Evolutionary conservation across 371 early-diverging fungal species (phyloP).

Genomic region (Saksenaea oblongispora): DNA sequence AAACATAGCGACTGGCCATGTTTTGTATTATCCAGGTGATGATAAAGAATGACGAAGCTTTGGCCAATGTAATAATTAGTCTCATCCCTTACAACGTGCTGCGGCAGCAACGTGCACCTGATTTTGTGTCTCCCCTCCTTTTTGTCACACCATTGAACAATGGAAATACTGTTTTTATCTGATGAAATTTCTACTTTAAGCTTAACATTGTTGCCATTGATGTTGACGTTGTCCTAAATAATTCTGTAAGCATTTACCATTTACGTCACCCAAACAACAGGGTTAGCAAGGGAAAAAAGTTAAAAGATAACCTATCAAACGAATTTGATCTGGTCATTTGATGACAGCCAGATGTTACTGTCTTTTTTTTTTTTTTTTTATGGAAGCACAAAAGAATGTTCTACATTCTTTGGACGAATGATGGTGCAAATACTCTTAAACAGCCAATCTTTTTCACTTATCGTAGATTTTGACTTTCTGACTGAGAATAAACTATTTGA

Average conservation of each 20-base stretch:
- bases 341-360: background rate
- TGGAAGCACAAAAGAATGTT: background rate
- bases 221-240: no score
- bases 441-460: background rate
- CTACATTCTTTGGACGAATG: background rate
- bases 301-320: background rate
- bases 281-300: no score
- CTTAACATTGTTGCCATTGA: background rate
- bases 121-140: background rate
- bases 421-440: background rate
- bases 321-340: background rate
- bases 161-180: background rate
- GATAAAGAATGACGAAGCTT: background rate
- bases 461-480: no score
- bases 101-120: background rate
- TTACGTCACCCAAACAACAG: no score
- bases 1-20: background rate
- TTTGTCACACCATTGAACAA: background rate
- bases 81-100: background rate
- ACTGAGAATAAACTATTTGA: no score
- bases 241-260: no score
- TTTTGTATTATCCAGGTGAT: background rate
- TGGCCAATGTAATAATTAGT: background rate
- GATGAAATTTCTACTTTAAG: background rate
- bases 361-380: background rate